A percentile compares a stretch with the other conserved stretches of the same genome.
These are phyloP conservation scores for Pontederia crassipes DNA, from an alignment of 176 grass and related monocot genomes.

Conservation along the genomic window DNA sequence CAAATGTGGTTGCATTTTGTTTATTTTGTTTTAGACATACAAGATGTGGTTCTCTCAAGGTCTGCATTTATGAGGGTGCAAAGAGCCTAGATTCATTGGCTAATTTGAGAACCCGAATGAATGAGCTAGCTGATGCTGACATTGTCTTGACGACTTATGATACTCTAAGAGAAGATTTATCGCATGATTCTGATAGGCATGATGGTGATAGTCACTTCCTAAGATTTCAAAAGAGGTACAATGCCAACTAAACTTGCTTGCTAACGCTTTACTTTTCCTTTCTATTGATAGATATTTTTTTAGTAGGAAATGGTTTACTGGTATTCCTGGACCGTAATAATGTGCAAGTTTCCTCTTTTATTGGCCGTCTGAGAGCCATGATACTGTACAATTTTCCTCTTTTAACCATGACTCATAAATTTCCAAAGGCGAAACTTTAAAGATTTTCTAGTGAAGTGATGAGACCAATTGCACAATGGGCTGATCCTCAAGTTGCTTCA, in stretches of 20 bases:
- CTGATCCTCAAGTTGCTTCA: too few relatives aligned
- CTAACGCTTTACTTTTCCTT: neutral
- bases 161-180: conserved; percentile 94
- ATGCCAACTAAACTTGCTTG: conserved; percentile 9
- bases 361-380: too few relatives aligned
- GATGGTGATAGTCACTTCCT: conserved; percentile 75
- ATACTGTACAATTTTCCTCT: too few relatives aligned
- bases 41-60: conserved; percentile 66
- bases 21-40: conserved; percentile 63
- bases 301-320: too few relatives aligned
- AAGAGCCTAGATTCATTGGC: conserved; percentile 35
- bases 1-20: conserved; percentile 26
- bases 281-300: too few relatives aligned
- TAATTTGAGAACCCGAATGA: conserved; percentile 35
- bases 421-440: too few relatives aligned
- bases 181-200: conserved; percentile 89
- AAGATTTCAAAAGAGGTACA: conserved; percentile 87
- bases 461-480: too few relatives aligned
- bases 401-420: too few relatives aligned
- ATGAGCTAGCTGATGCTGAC: conserved; percentile 62
- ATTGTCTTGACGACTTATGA: conserved; percentile 97
- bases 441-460: too few relatives aligned
- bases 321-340: too few relatives aligned
- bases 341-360: too few relatives aligned
- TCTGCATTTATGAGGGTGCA: conserved; percentile 96